Evolutionary conservation across 2,329 filamentous ascomycete species (phyloP).

Genomic region (Penicillium sp.): DNA sequence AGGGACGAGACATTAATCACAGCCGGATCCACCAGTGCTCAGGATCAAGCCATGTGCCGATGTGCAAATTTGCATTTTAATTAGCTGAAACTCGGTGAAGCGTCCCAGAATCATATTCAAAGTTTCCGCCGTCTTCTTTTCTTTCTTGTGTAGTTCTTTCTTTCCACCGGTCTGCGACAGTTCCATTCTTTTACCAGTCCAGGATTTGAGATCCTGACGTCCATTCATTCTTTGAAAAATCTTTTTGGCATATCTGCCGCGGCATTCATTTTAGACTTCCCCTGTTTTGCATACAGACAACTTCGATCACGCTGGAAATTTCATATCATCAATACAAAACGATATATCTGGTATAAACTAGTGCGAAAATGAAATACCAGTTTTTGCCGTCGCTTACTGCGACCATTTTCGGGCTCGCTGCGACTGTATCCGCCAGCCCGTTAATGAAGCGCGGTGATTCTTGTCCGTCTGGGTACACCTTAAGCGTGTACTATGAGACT

Average conservation of each 20-base stretch:
- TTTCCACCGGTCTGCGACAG: conserved; percentile 25
- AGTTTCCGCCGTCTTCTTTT: not conserved
- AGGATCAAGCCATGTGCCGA: not conserved
- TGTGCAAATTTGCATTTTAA: not conserved
- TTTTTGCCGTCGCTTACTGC: conserved; percentile 20
- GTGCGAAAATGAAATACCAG: conserved; percentile 29
- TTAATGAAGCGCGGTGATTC: conserved; percentile 15
- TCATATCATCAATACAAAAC: not conserved
- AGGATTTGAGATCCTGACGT: conserved; percentile 28
- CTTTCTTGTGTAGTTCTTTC: not conserved
- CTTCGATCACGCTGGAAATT: not conserved
- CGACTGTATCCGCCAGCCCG: conserved; percentile 27
- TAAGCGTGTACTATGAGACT: conserved; percentile 29
- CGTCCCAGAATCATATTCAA: not conserved
- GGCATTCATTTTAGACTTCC: not conserved
- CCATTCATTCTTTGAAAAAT: conserved; percentile 27
- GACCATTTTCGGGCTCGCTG: conserved; percentile 25
- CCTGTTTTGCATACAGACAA: not conserved
- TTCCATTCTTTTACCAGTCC: conserved; percentile 17
- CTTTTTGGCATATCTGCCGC: conserved; percentile 11
- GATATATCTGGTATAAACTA: not conserved
- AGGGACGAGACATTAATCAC: not conserved
- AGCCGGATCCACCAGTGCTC: not conserved
- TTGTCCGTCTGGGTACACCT: conserved; percentile 30
- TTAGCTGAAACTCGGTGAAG: not conserved